These are phyloP conservation scores for Leccinum pseudoinsigne DNA, from an alignment of 1,284 basidiomycete species.

Conservation along the genomic window DNA sequence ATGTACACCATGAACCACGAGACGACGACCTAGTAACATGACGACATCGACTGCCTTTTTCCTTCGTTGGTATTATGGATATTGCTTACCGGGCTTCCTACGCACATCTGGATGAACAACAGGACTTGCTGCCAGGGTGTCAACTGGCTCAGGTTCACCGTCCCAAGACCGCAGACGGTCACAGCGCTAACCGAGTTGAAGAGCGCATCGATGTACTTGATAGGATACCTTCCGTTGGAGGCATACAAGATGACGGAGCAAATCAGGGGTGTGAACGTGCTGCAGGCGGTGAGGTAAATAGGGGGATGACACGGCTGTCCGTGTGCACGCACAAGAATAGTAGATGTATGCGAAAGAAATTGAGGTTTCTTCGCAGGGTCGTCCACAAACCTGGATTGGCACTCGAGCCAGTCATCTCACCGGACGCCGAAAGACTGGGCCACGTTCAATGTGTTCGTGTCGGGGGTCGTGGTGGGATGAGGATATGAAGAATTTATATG, in stretches of 20 bases:
- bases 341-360: conserved; percentile 68
- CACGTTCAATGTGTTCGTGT: neutral
- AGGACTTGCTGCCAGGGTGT: conserved; percentile 79
- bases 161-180: conserved; percentile 76
- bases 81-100: conserved; percentile 66
- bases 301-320: conserved; percentile 12
- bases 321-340: conserved; percentile 49
- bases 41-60: neutral
- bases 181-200: conserved; percentile 78
- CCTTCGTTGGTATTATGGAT: neutral
- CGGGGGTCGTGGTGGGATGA: neutral
- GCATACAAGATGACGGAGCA: conserved; percentile 75
- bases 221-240: conserved; percentile 63
- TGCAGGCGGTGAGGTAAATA: conserved; percentile 36
- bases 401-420: conserved; percentile 16
- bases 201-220: conserved; percentile 73
- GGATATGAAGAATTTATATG: neutral
- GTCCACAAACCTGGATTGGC: conserved; percentile 28
- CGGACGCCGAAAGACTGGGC: neutral
- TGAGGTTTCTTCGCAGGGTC: conserved; percentile 49
- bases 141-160: conserved; percentile 71
- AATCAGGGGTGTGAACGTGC: conserved; percentile 73
- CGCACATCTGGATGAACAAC: conserved; percentile 70
- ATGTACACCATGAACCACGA: conserved; percentile 75
- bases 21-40: conserved; percentile 50